Conservation (phyloP, 495 filamentous ascomycete genomes). For the Penicillium silybi region DNA sequence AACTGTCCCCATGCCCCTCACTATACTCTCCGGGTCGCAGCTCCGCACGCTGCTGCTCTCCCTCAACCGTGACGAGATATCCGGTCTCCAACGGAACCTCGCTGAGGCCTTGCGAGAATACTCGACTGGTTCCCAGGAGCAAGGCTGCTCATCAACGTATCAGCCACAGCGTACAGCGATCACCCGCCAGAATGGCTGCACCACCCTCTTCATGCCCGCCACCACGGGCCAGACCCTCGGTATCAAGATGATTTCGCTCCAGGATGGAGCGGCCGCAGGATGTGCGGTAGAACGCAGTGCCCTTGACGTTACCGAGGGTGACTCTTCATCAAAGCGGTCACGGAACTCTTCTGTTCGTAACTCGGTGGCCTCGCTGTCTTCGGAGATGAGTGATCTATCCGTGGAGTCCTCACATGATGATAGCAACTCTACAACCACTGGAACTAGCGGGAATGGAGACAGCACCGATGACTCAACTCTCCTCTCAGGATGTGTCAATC, state of each 20-base stretch:
- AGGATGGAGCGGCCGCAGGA: constrained; percentile 33
- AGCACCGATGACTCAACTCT: constrained; percentile 25
- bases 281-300: constrained; percentile 29
- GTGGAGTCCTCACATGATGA: constrained; percentile 34
- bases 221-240: constrained; percentile 54
- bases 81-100: constrained; percentile 62
- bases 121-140: constrained; percentile 62
- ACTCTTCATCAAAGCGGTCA: constrained; percentile 10
- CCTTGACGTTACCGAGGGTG: constrained; percentile 15
- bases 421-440: constrained; percentile 19
- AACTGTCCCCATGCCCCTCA: constrained; percentile 60
- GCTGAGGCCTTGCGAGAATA: constrained; percentile 75
- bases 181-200: constrained; percentile 64
- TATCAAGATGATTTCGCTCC: constrained; percentile 59
- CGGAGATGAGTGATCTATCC: constrained; percentile 39
- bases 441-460: constrained; percentile 25
- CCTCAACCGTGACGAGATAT: constrained; percentile 65
- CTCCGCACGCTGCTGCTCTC: constrained; percentile 67
- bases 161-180: constrained; percentile 76
- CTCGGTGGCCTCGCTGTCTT: constrained; percentile 38
- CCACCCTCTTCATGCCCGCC: constrained; percentile 91
- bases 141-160: constrained; percentile 57
- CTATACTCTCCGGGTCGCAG: constrained; percentile 68
- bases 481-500: constrained; percentile 33
- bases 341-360: constrained; percentile 16